Conservation (phyloP, 2,329 filamentous ascomycete genomes). For the Colletotrichum tropicale region DNA sequence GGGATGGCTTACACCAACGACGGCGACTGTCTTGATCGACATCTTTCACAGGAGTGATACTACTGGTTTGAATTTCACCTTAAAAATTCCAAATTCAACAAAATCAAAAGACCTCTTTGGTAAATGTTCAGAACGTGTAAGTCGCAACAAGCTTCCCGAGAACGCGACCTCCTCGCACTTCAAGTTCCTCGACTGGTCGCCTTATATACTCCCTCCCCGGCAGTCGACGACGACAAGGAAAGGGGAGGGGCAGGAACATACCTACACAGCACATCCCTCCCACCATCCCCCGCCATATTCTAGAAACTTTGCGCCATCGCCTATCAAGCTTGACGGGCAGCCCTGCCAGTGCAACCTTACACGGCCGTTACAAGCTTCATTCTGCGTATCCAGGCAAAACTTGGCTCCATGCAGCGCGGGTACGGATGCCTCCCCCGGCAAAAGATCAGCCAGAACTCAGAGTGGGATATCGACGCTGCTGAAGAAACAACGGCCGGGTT, state of each 20-base stretch:
- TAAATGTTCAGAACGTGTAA: not conserved
- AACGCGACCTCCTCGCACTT: not conserved
- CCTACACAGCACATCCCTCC: not conserved
- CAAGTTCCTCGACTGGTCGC: not conserved
- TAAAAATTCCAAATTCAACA: not conserved
- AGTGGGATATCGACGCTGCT: not conserved
- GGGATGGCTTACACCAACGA: not conserved
- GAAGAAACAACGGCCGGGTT: not conserved
- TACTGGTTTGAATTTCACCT: not conserved
- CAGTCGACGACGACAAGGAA: not conserved
- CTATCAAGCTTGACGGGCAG: not conserved
- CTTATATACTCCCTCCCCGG: not conserved
- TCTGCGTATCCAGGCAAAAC: not conserved
- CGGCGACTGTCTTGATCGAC: constrained; percentile 12
- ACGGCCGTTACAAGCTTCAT: not conserved
- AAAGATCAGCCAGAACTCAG: not conserved
- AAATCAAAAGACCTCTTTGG: not conserved
- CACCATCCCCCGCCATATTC: not conserved
- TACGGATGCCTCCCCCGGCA: not conserved
- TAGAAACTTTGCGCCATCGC: not conserved
- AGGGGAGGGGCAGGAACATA: not conserved
- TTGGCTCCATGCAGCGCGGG: not conserved
- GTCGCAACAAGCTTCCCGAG: not conserved
- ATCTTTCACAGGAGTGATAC: not conserved
- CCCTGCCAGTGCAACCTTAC: not conserved